Evolutionary conservation across 805 yeast species (phyloP).

Genomic region (Nematodospora valgi): DNA sequence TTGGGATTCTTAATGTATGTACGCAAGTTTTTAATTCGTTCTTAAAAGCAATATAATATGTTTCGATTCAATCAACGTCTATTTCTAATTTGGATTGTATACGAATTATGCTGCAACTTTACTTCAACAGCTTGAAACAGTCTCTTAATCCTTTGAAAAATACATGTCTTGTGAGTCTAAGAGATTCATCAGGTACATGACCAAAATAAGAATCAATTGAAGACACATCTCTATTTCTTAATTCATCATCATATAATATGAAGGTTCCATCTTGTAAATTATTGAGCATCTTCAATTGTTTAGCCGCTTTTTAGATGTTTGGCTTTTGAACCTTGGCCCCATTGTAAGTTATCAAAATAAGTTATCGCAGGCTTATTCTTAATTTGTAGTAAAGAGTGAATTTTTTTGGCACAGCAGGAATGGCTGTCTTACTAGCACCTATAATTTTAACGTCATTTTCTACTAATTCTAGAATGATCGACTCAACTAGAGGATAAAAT

Average conservation of each 20-base stretch:
- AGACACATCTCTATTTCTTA: conserved; percentile 73
- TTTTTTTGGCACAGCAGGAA: conserved; percentile 67
- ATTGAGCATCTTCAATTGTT: conserved; percentile 42
- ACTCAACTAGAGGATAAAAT: conserved; percentile 67
- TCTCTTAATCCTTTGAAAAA: conserved; percentile 43
- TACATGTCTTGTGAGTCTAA: conserved; percentile 55
- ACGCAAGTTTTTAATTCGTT: no score
- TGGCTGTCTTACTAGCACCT: conserved; percentile 76
- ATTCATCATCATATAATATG: conserved; percentile 74
- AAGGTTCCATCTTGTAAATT: conserved; percentile 43
- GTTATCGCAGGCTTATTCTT: conserved; percentile 49
- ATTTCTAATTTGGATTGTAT: no score
- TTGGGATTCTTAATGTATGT: no score
- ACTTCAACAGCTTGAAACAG: no score
- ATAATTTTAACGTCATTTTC: conserved; percentile 48
- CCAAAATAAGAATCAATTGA: conserved; percentile 67
- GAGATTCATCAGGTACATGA: conserved; percentile 53
- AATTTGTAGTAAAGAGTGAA: conserved; percentile 53
- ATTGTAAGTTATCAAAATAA: conserved; percentile 57
- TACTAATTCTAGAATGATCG: conserved; percentile 52
- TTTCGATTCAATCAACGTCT: no score
- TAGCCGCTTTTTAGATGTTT: conserved; percentile 53
- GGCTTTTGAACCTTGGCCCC: conserved; percentile 65
- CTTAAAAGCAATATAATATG: no score
- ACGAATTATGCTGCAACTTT: no score